phyloP scores from a whole-genome alignment of 2,329 filamentous ascomycete genomes.

The Akanthomyces dipterigenus region DNA sequence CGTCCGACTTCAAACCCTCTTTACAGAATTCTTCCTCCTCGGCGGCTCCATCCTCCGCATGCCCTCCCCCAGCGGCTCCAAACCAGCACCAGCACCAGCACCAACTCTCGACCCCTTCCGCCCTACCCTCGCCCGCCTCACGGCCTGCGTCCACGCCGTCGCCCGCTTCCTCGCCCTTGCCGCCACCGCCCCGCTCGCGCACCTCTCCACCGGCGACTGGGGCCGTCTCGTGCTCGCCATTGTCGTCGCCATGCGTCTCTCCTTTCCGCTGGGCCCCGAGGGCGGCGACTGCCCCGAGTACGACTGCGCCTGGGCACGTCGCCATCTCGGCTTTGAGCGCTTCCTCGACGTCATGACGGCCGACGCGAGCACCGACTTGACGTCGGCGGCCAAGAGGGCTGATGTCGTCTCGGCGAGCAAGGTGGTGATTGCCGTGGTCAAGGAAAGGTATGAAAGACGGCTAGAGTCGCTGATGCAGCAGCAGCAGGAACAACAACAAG shows the following conservation, averaged over 20 bases:
- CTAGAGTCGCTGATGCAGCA: conserved; percentile 26
- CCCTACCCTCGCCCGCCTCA: conserved; percentile 18
- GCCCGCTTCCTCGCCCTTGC: conserved; percentile 28
- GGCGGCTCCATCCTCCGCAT: conserved; percentile 30
- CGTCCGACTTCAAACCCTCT: not conserved
- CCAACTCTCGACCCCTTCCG: conserved; percentile 12
- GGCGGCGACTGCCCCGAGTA: conserved; percentile 25
- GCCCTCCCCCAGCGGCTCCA: not conserved
- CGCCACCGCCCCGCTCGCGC: conserved; percentile 21
- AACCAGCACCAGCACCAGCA: not conserved
- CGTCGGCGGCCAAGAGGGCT: conserved; percentile 19
- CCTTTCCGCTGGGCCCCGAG: conserved; percentile 33
- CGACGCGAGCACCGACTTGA: conserved; percentile 15
- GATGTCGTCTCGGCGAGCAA: conserved; percentile 39
- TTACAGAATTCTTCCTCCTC: conserved; percentile 30
- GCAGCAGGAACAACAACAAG: conserved; percentile 6
- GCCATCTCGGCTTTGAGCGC: conserved; percentile 31
- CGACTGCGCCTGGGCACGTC: conserved; percentile 32
- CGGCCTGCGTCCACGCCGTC: conserved; percentile 20
- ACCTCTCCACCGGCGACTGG: conserved; percentile 38
- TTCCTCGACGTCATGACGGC: conserved; percentile 31
- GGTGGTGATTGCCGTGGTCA: conserved; percentile 40
- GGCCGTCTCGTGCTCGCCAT: conserved; percentile 32
- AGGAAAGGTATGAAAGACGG: conserved; percentile 37
- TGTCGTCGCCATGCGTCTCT: conserved; percentile 39